Percentiles rank a stretch among this genome's conserved stretches.
Conservation (phyloP, 2,329 filamentous ascomycete species). For the Capronia coronata region DNA sequence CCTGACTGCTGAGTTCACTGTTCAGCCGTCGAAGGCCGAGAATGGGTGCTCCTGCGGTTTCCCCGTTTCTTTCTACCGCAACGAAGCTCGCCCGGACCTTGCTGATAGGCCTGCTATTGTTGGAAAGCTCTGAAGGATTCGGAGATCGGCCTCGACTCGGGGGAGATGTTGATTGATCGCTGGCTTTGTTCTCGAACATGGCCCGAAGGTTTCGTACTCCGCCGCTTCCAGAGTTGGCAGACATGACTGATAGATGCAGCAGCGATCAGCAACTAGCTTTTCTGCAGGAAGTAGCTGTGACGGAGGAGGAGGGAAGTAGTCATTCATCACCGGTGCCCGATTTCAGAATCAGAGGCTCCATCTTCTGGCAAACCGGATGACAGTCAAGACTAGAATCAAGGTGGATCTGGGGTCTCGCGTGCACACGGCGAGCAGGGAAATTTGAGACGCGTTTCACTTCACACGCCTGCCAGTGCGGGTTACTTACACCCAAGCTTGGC, state of each 20-base stretch:
- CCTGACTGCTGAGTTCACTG: conserved; percentile 32
- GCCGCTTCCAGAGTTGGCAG: conserved; percentile 42
- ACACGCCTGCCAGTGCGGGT: neutral
- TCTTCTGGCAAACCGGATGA: neutral
- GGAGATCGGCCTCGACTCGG: conserved; percentile 66
- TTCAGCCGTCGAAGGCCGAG: conserved; percentile 38
- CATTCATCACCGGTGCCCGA: neutral
- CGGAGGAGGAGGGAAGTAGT: neutral
- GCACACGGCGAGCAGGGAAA: neutral
- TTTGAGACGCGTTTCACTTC: conserved; percentile 22
- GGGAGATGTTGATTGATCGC: conserved; percentile 52
- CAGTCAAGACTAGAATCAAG: conserved; percentile 1
- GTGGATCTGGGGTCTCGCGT: conserved; percentile 22
- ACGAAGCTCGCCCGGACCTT: conserved; percentile 72
- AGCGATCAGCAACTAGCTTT: conserved; percentile 11
- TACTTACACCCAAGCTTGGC: conserved; percentile 10
- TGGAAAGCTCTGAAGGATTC: conserved; percentile 41
- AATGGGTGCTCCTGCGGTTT: conserved; percentile 34
- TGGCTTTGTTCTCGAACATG: conserved; percentile 70
- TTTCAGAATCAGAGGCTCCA: neutral
- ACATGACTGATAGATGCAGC: conserved; percentile 27
- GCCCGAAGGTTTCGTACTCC: conserved; percentile 69
- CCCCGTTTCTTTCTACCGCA: conserved; percentile 54
- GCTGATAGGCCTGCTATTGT: conserved; percentile 56
- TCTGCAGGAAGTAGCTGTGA: neutral